Percentiles rank a stretch among this genome's conserved stretches.
Evolutionary conservation across 2,329 filamentous ascomycete species (phyloP).

Genomic region (Albophoma yamanashiensis): DNA sequence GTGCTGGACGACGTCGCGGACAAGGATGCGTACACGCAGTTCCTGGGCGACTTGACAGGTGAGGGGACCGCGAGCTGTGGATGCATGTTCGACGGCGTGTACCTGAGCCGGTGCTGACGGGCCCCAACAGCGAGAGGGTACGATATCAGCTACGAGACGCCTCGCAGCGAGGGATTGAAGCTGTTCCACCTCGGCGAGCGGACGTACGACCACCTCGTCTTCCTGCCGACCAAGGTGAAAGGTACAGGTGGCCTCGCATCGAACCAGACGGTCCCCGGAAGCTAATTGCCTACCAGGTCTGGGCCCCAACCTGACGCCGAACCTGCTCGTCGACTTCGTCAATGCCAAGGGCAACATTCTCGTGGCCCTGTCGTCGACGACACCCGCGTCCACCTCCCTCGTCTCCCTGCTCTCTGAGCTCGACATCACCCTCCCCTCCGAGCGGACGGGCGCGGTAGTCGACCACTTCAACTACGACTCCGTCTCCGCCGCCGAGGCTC

Average conservation of each 20-base stretch:
- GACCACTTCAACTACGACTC: constrained; percentile 95
- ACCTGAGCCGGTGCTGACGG: constrained; percentile 11
- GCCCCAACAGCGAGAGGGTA: constrained; percentile 63
- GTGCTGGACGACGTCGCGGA: constrained; percentile 75
- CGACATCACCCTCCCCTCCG: constrained; percentile 77
- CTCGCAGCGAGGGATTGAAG: constrained; percentile 65
- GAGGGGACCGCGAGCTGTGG: constrained; percentile 16
- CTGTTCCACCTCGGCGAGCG: constrained; percentile 82
- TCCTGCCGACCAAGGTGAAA: constrained; percentile 86
- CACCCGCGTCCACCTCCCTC: constrained; percentile 60
- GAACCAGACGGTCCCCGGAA: neutral
- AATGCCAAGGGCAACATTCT: constrained; percentile 88
- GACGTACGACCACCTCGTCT: constrained; percentile 80
- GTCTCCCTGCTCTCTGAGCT: constrained; percentile 75
- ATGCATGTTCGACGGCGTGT: neutral
- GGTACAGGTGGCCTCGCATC: constrained; percentile 34
- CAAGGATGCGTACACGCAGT: constrained; percentile 72
- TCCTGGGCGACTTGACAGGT: constrained; percentile 65
- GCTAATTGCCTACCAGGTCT: constrained; percentile 45
- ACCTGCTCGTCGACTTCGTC: constrained; percentile 79
- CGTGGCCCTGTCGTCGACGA: constrained; percentile 65
- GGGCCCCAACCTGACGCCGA: constrained; percentile 78
- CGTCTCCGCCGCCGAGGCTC: constrained; percentile 63
- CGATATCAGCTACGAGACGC: constrained; percentile 68
- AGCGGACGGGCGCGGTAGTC: constrained; percentile 76